phyloP scores from a whole-genome alignment of 768 basidiomycete genomes.

The Dioszegia aurantiaca region DNA sequence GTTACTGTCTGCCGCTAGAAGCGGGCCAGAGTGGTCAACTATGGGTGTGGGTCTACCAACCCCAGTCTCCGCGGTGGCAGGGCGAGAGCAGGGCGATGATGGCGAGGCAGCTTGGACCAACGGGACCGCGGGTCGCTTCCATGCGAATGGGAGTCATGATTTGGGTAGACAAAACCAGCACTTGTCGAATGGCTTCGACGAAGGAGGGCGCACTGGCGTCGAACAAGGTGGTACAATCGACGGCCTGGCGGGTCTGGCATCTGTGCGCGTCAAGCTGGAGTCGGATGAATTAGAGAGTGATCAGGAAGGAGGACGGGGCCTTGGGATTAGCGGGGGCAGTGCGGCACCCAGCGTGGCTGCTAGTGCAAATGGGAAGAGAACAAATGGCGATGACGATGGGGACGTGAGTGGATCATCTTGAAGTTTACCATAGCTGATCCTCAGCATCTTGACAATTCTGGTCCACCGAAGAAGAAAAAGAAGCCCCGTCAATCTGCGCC shows the following conservation, averaged over 20 bases:
- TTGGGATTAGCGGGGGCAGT: neutral
- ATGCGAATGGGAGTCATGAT: too few species aligned
- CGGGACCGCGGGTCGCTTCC: too few species aligned
- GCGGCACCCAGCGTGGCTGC: conserved; percentile 11
- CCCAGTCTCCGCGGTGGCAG: neutral
- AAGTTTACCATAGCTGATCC: neutral
- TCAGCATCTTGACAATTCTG: conserved; percentile 30
- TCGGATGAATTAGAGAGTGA: conserved; percentile 30
- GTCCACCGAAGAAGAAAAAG: conserved; percentile 37
- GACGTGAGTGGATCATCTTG: conserved; percentile 26
- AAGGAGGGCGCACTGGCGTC: neutral
- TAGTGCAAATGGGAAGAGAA: conserved; percentile 16
- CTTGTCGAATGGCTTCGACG: neutral
- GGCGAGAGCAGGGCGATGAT: conserved; percentile 15
- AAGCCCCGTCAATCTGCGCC: conserved; percentile 14
- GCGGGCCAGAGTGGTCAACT: neutral
- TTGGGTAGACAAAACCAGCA: too few species aligned
- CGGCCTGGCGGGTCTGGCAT: conserved; percentile 14
- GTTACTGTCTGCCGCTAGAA: neutral
- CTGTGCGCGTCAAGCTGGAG: conserved; percentile 15
- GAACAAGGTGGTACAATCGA: neutral
- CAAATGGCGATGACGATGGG: conserved; percentile 30
- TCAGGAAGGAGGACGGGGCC: conserved; percentile 3
- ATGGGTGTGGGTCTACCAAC: conserved; percentile 1
- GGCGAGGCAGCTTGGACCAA: too few species aligned